These are phyloP conservation scores for Erythrophleum ivorense DNA, from an alignment of 331 rosid species.

Conservation along the genomic window DNA sequence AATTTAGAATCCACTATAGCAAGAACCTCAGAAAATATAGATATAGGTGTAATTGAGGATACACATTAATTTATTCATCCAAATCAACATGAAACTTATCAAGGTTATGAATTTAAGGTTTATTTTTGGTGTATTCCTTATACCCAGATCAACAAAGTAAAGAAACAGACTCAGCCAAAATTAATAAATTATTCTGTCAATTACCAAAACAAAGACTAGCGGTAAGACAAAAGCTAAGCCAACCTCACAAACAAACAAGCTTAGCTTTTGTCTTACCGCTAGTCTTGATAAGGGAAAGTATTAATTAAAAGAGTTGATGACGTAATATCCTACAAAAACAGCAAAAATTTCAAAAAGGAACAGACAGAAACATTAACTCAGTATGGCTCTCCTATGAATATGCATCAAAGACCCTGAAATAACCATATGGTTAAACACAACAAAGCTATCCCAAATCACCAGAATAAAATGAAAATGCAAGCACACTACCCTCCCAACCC, in stretches of 20 bases:
- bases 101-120: background rate
- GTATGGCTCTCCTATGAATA: conserved; percentile 7
- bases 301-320: background rate
- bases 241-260: background rate
- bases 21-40: conserved; percentile 20
- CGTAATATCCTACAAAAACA: background rate
- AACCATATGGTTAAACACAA: background rate
- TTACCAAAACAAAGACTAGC: conserved; percentile 17
- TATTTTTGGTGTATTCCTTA: conserved; percentile 5
- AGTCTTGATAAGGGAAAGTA: background rate
- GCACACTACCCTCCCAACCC: background rate
- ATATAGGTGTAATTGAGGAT: background rate
- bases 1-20: conserved; percentile 26
- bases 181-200: conserved; percentile 3
- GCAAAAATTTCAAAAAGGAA: background rate
- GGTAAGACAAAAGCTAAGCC: conserved; percentile 8
- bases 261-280: background rate
- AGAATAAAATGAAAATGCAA: background rate
- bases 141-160: background rate
- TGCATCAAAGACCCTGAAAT: conserved; percentile 1
- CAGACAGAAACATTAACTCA: conserved; percentile 8
- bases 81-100: conserved; percentile 27
- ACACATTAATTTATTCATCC: conserved; percentile 15
- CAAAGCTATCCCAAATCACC: background rate
- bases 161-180: background rate